Evolutionary conservation across 1,284 basidiomycete genomes (phyloP), one percentile per base, ranked within the genome.

Genomic region (Ustilago xerochloae): DNA sequence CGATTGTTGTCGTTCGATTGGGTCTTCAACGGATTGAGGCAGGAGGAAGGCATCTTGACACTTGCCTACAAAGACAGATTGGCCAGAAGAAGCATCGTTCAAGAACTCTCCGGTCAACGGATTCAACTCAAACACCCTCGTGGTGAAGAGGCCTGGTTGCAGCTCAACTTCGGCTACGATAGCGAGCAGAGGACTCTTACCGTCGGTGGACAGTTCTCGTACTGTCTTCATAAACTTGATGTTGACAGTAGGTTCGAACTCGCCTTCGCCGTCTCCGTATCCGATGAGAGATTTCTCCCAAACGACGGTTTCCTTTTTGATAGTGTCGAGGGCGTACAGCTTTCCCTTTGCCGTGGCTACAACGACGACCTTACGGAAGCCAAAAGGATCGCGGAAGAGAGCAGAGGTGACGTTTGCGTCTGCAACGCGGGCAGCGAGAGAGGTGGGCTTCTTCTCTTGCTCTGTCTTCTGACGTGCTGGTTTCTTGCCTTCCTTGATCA

Each of bases 301-400:
- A 3, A 84, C 54, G 15, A 77, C 63, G 2, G 60, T 43, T 12
- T 68, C 60, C 52, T 71, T 87, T 3, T 88, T 86, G 1, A 94
- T 93, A 52, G 88, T 91, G 81, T 97, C 93, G 50, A 97, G 85
- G 0, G 90, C 94, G 79, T 91, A 93, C 0, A 95, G 78, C 81
- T 93, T 93, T 18, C 93, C 93, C 32, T 88, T 87, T 2, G 86
- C 76, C 1, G 92, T 93, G 0, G 90, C 91, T 3, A 88, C 88
- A 2, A 97, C 88, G 50, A 95, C 88, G 38, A 97, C 84, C 84
- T 97, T 93, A 48, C 91, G 88, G 85, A 97, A 93, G 0, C 93
- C 94, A 81, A 96, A 97, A 1, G 90, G 86, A 80, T 97, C 93
- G 26, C 74, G 72, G 63, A 69, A 77, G 16, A 81, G 70, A 15